Conservation (phyloP, 805 yeast species). For the Saccharomyces paradoxus region DNA sequence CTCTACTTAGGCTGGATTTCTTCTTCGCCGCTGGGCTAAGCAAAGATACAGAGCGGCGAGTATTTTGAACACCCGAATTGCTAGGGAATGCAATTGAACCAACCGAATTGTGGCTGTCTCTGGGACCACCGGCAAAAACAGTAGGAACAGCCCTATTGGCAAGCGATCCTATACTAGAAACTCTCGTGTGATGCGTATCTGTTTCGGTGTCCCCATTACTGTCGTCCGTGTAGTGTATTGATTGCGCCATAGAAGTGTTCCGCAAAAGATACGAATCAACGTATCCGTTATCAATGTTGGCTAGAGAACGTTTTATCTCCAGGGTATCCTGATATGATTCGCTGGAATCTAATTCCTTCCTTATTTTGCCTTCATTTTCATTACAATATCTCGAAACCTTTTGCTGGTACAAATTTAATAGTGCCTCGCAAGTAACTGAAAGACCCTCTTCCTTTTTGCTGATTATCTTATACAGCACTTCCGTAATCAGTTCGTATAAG, state of each 20-base stretch:
- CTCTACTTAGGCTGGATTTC: slow-evolving; percentile 24
- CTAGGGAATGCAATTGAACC: slow-evolving; percentile 16
- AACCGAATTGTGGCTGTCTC: slow-evolving; percentile 21
- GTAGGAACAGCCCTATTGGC: slow-evolving; percentile 10
- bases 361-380: slow-evolving; percentile 20
- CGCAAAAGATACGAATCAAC: slow-evolving; percentile 47
- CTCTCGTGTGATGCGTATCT: background rate
- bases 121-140: slow-evolving; percentile 19
- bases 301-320: slow-evolving; percentile 47
- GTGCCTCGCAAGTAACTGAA: slow-evolving; percentile 21
- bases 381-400: slow-evolving; percentile 16
- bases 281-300: slow-evolving; percentile 57
- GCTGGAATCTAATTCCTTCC: slow-evolving; percentile 18
- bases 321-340: slow-evolving; percentile 32
- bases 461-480: slow-evolving; percentile 59
- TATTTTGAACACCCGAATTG: slow-evolving; percentile 3
- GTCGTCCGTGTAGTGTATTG: slow-evolving; percentile 1
- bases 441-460: slow-evolving; percentile 54
- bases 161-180: background rate
- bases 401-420: slow-evolving; percentile 18
- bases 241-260: slow-evolving; percentile 34
- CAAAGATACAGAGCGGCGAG: slow-evolving; percentile 6
- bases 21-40: slow-evolving; percentile 12
- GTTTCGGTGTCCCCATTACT: background rate
- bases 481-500: slow-evolving; percentile 59